phyloP scores from a whole-genome alignment of 352 stramenopile species.

The Blastocystis sp. region DNA sequence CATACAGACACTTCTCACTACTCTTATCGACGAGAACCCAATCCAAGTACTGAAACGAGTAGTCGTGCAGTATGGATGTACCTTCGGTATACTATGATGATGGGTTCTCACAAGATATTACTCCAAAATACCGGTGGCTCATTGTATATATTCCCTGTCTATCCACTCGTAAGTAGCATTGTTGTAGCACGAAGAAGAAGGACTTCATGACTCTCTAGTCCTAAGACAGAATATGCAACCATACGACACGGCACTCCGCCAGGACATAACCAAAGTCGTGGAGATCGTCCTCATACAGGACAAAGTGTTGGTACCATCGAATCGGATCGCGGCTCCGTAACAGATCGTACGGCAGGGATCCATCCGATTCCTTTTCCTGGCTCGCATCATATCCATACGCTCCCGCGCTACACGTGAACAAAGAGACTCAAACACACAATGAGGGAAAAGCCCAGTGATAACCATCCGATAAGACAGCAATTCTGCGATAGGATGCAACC shows the following conservation, averaged over 20 bases:
- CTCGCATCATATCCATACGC: neutral
- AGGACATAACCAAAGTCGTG: slow-evolving; percentile 31
- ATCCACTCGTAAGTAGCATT: slow-evolving; percentile 21
- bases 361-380: neutral
- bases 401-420: slow-evolving; percentile 3
- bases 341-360: neutral
- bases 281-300: slow-evolving; percentile 47
- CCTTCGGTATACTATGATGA: neutral
- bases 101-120: neutral
- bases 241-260: neutral
- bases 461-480: neutral
- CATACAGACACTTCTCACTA: neutral
- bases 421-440: neutral
- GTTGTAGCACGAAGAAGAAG: slow-evolving; percentile 25
- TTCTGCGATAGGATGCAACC: neutral
- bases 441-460: slow-evolving; percentile 55
- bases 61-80: neutral
- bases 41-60: slow-evolving; percentile 15
- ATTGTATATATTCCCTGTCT: slow-evolving; percentile 9
- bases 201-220: slow-evolving; percentile 22
- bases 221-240: neutral
- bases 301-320: neutral
- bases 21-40: neutral
- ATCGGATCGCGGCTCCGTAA: neutral
- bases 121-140: slow-evolving; percentile 41